phyloP scores from a whole-genome alignment of 208 protist genomes.

The Leishmania mexicana region DNA sequence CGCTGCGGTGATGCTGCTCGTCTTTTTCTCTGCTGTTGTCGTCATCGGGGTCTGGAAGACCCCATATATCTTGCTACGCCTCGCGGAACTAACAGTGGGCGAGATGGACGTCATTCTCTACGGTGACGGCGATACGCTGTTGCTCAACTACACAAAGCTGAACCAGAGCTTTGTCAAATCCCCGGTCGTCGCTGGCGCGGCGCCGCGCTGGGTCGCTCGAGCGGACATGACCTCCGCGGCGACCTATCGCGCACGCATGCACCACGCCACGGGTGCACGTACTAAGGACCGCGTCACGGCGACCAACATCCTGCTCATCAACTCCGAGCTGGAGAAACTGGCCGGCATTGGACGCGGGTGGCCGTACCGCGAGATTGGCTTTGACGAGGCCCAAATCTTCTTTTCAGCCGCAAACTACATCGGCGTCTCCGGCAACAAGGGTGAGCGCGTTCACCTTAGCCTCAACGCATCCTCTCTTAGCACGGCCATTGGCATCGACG shows the following conservation, averaged over 20 bases:
- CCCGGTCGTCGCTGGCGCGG: conserved; percentile 36
- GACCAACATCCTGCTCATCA: conserved; percentile 68
- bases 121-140: conserved; percentile 16
- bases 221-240: conserved; percentile 33
- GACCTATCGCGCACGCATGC: background rate
- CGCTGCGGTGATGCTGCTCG: conserved; percentile 59
- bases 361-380: conserved; percentile 73
- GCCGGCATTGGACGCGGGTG: conserved; percentile 89
- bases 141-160: conserved; percentile 71
- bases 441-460: conserved; percentile 61
- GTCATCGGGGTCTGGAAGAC: conserved; percentile 60
- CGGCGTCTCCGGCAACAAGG: conserved; percentile 50
- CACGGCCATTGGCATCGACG: background rate
- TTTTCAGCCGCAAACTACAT: conserved; percentile 70
- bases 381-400: conserved; percentile 83
- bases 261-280: background rate
- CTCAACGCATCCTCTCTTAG: conserved; percentile 25
- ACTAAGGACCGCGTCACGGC: conserved; percentile 2
- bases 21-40: conserved; percentile 69
- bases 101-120: conserved; percentile 76
- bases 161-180: conserved; percentile 9
- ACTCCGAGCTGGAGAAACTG: conserved; percentile 62
- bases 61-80: conserved; percentile 72
- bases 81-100: conserved; percentile 63
- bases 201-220: conserved; percentile 68